Base-by-base conservation (phyloP, 2,329 filamentous ascomycete species). In the Fusarium scirpi region DNA sequence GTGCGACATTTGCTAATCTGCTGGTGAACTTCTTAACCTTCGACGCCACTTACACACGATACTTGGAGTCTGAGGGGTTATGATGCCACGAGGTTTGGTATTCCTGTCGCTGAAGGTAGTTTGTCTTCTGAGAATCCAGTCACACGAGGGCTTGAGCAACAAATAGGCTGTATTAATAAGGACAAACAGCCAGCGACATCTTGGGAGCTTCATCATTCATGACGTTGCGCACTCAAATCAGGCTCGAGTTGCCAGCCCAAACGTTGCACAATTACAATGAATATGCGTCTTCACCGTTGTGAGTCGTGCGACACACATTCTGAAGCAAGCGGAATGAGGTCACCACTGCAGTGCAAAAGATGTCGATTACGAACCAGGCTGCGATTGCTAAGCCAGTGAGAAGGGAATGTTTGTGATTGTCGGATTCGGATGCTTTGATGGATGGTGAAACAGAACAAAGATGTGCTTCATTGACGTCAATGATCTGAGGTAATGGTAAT, bases 391-490 rank as follows among this genome's bases (percentile, higher is more conserved):
- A 38, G 34, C 34, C 34, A 38, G 34, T 12, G 34, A 38, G 18
- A 38, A 12, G n/a, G 18, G 6, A 38, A 11, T 38, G 6, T 38
- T n/a, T 12, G 3, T 1, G 34, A n/a, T 13, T 25, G 24, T 10
- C 8, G 24, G 24, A 3, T 27, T 27, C 16, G 16, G n/a, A 8
- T 25, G 11, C 4, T 1, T 43, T 46, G 11, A 27, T 29, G 45
- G 25, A 29, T 47, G 45, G 45, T 47, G 25, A 47, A 29, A 38
- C 34, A 38, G 18, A 38, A n/a, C 10, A 38, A 40, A 20, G 22
- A 53, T 29, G 34, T 43, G 24, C 34, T 53, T 29, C 49, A 53
- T 41, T 53, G 34, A 53, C 34, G 49, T 53, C 32, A 41, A 16
- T 3, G 13, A 53, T 52, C 32, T 52, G 48, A 52, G n/a, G 24